Evolutionary conservation across 2,329 filamentous ascomycete species (phyloP), one percentile per base, ranked within the genome.

Genomic region (Colletotrichum orchidophilum): DNA sequence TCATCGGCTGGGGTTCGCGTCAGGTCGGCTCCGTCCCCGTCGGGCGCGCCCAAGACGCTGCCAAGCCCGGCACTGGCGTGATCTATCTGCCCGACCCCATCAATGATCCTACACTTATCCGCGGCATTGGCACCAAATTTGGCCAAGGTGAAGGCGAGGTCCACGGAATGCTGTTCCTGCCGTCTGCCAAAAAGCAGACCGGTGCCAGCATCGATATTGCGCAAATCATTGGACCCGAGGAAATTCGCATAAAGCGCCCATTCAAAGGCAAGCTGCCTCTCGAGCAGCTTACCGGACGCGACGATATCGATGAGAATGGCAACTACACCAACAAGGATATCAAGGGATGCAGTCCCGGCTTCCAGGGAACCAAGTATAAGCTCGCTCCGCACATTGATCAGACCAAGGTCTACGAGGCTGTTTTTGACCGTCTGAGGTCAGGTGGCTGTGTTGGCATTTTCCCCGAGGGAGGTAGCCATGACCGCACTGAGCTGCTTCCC

Each of bases 371-470:
- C 60, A 93, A 92, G 76, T 98, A 92, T 85, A 96, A 96, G 83
- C 86, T 95, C 54, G 95, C 96, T 2, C 96, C 96, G 3, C 95
- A 98, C 78, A 95, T 98, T 52, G 95, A 98, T 80, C 96, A 98
- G 84, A 95, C 92, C 33, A 90, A 94, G 75, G 96, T 98, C 31
- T 98, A 98, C 83, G 91, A 97, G 80, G 94, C 94, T 24, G 96
- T 99, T 18, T 98, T 98, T 81, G 89, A 92, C 74, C 91, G 94
- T 33, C 87, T 99, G 39, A 91, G 92, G 75, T 88, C 89, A 49
- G 95, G 94, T 57, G 96, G 95, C 21, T 97, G 95, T 79, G 93
- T 98, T 65, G 96, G 96, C 73, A 98, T 99, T 78, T 99, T 98
- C 81, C 96, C 96, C 2, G 96, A 99, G 83, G 96, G 96, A 75